These are phyloP conservation scores for Colletotrichum karsti DNA, from an alignment of 2,329 filamentous ascomycete genomes.

Conservation along the genomic window DNA sequence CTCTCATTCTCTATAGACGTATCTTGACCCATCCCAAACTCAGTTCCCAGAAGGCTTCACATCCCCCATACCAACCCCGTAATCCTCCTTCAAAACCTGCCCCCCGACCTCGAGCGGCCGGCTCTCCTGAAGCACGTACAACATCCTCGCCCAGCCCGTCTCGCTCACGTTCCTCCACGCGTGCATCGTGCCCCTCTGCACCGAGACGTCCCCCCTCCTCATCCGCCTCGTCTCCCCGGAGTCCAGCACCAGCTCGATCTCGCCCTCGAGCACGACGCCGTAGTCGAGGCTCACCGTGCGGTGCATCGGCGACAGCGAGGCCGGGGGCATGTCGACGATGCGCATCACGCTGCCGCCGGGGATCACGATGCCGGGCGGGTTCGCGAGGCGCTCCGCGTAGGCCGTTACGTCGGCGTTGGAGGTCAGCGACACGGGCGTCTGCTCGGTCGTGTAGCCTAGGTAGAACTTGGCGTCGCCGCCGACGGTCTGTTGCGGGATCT, in stretches of 20 bases:
- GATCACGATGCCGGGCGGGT: slow-evolving; percentile 38
- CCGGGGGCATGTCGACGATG: slow-evolving; percentile 57
- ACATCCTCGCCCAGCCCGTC: slow-evolving; percentile 55
- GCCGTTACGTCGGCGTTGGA: slow-evolving; percentile 31
- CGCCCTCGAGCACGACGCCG: slow-evolving; percentile 63
- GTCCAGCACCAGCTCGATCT: slow-evolving; percentile 60
- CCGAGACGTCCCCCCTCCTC: slow-evolving; percentile 60
- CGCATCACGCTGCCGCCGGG: slow-evolving; percentile 52
- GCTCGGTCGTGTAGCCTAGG: slow-evolving; percentile 36
- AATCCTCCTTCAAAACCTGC: slow-evolving; percentile 24
- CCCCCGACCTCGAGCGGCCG: slow-evolving; percentile 16
- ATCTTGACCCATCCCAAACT: no score
- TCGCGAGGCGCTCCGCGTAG: slow-evolving; percentile 32
- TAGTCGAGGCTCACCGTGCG: slow-evolving; percentile 64
- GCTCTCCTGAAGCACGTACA: slow-evolving; percentile 45
- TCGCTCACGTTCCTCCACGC: slow-evolving; percentile 56
- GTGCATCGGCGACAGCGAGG: slow-evolving; percentile 51
- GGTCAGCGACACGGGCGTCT: slow-evolving; percentile 33
- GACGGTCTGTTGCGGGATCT: slow-evolving; percentile 30
- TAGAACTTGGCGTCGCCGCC: slow-evolving; percentile 32
- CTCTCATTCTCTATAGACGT: no score
- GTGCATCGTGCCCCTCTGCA: slow-evolving; percentile 65
- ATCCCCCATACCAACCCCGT: slow-evolving; percentile 31
- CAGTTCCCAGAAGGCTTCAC: slow-evolving; percentile 25
- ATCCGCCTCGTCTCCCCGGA: slow-evolving; percentile 55